phyloP scores from a whole-genome alignment of 2,329 filamentous ascomycete species.

The Cadophora malorum region DNA sequence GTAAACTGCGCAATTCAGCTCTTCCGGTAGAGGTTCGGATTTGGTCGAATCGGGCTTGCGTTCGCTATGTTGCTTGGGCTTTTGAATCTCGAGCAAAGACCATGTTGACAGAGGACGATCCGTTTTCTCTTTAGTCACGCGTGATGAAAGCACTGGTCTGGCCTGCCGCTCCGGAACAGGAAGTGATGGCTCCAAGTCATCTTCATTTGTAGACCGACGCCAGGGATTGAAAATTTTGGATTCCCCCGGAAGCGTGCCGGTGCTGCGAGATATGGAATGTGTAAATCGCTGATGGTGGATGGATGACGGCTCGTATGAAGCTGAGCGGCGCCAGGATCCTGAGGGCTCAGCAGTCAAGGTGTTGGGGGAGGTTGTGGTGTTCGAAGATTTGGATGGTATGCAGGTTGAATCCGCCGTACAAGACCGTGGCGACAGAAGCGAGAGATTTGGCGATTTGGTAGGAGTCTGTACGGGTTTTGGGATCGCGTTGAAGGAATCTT shows the following conservation, averaged over 20 bases:
- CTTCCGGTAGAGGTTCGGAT: neutral
- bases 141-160: neutral
- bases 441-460: neutral
- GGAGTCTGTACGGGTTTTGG: neutral
- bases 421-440: neutral
- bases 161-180: neutral
- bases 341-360: neutral
- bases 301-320: neutral
- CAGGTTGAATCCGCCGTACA: neutral
- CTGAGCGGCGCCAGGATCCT: neutral
- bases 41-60: neutral
- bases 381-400: neutral
- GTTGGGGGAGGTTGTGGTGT: neutral
- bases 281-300: neutral
- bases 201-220: neutral
- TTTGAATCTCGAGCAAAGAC: neutral
- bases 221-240: neutral
- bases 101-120: neutral
- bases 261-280: neutral
- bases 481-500: neutral
- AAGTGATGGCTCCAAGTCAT: neutral
- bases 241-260: neutral
- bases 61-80: neutral
- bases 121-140: neutral
- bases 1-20: neutral